Evolutionary conservation across 2,329 filamentous ascomycete genomes (phyloP), one percentile per base, ranked within the genome.

Genomic region (Sporothrix dimorphospora): DNA sequence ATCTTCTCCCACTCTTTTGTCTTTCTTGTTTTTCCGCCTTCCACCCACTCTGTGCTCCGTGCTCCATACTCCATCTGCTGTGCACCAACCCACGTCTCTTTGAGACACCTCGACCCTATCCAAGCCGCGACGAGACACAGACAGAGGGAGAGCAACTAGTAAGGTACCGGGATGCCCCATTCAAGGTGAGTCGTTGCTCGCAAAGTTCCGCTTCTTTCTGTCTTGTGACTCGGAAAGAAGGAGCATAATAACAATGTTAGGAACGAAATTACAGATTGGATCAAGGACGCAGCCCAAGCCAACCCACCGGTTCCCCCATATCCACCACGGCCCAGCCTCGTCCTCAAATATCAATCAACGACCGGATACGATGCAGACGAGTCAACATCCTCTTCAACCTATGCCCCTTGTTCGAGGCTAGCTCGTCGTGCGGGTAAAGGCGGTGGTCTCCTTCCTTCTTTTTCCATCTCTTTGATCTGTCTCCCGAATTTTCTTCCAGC

Each of bases 131-230:
- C 24, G 16, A n/a, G 42, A 49, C 42, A 11, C 42, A 49, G 24
- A 49, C 42, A 40, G 40, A 66, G 40, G 40, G 30, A 61, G 27
- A 61, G 2, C 42, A 4, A 5, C 12, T 12, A 34, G 9, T 24
- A 12, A 42, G 4, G 4, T 42, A 34, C 38, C 12, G n/a, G 51
- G 51, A 14, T 14, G 24, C 9, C 45, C 19, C n/a, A 38, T 40
- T 12, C 38, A 65, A 65, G 38, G 59, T 65, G 59, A 45, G 59
- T 16, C 7, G 59, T 16, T 27, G 40, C 59, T 65, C 59, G 59
- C 38, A 45, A 65, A 27, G 21, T 11, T 45, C 8, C 30, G 3
- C 30, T 9, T 45, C 24, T 19, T 42, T 27, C 38, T 45, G 11
- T 38, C 38, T 45, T 45, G 59, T 24, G 5, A 1, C 21, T 27